A percentile compares a stretch with the other conserved stretches of the same genome.
Conservation (phyloP, 2,329 filamentous ascomycete species). For the Biscogniauxia sp. region DNA sequence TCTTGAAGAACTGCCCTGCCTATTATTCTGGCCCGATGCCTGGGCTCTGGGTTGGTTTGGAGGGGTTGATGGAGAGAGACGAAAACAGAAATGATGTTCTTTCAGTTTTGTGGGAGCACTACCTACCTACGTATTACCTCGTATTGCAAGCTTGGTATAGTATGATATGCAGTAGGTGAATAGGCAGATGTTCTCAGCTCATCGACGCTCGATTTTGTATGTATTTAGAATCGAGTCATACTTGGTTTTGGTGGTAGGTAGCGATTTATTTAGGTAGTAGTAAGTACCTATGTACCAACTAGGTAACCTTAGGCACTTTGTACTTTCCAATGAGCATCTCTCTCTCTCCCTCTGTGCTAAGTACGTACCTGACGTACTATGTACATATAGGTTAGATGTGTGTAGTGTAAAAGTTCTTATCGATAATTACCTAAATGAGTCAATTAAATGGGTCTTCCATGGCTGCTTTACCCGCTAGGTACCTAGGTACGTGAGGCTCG, state of each 20-base stretch:
- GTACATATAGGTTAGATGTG: no score
- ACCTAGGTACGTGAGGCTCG: no score
- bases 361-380: no score
- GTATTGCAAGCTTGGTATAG: no score
- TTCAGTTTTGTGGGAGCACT: no score
- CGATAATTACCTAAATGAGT: slow-evolving; percentile 12
- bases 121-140: no score
- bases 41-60: neutral
- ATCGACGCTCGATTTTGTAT: neutral
- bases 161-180: no score
- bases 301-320: no score
- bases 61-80: neutral
- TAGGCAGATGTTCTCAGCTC: neutral
- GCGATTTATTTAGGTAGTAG: no score
- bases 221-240: neutral
- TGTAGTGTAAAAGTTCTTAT: slow-evolving; percentile 6
- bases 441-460: neutral
- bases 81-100: neutral
- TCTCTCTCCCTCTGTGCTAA: neutral
- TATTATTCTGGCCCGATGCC: neutral
- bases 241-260: neutral
- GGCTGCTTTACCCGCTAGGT: no score
- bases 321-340: no score
- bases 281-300: no score
- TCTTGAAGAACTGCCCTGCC: slow-evolving; percentile 34